Percentiles rank a stretch among this genome's conserved stretches.
These are phyloP conservation scores for Tylopilus sp. DNA, from an alignment of 768 basidiomycete genomes.

Conservation along the genomic window DNA sequence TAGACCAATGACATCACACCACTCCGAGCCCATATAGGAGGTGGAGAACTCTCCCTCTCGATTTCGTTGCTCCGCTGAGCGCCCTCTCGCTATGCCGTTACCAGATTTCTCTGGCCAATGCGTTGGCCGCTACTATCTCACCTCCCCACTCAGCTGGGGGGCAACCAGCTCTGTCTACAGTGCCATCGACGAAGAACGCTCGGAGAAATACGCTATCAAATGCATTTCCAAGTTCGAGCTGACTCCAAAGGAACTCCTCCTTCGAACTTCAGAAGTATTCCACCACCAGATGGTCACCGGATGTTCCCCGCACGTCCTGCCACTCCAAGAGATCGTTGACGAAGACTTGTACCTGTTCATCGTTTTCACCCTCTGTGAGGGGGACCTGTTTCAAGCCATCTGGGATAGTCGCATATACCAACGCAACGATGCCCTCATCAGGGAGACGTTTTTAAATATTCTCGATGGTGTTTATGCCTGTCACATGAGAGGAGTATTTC, in stretches of 20 bases:
- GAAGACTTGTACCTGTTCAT: slow-evolving; percentile 65
- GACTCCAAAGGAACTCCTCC: slow-evolving; percentile 51
- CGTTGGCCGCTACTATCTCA: slow-evolving; percentile 60
- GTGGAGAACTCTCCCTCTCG: background rate
- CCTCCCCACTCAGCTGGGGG: slow-evolving; percentile 65
- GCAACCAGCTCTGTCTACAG: slow-evolving; percentile 78
- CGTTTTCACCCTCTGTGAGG: slow-evolving; percentile 54
- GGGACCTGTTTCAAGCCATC: slow-evolving; percentile 73
- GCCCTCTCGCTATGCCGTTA: slow-evolving; percentile 19
- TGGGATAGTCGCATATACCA: slow-evolving; percentile 53
- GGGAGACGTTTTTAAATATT: slow-evolving; percentile 69
- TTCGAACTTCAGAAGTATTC: slow-evolving; percentile 68
- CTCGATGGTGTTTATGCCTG: slow-evolving; percentile 76
- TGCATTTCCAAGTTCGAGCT: slow-evolving; percentile 61
- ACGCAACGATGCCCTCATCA: slow-evolving; percentile 60
- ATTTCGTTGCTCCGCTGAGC: too few relatives aligned
- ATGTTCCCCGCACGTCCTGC: slow-evolving; percentile 61
- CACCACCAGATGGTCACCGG: slow-evolving; percentile 49
- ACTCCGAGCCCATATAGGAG: too few relatives aligned
- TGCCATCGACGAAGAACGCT: slow-evolving; percentile 49
- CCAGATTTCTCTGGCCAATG: slow-evolving; percentile 49
- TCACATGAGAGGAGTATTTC: slow-evolving; percentile 68
- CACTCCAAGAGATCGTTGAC: slow-evolving; percentile 59
- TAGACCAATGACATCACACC: slow-evolving; percentile 2
- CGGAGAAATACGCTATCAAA: slow-evolving; percentile 66